phyloP scores from a whole-genome alignment of 371 early-diverging fungal species.

The Circinella minor region DNA sequence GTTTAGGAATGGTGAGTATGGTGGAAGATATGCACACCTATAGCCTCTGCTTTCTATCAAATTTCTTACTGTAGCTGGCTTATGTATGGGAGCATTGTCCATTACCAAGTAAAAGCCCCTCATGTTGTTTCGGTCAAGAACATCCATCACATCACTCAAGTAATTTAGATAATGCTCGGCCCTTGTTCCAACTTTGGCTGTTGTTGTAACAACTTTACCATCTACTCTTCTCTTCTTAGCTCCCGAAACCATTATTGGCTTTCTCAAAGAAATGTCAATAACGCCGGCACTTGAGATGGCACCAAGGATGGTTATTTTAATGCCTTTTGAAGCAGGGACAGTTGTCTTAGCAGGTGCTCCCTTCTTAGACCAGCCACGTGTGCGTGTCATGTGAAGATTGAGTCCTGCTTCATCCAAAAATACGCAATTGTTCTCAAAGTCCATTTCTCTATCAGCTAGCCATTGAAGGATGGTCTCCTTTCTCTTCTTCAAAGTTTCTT shows the following conservation, averaged over 20 bases:
- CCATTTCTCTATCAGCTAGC: conserved; percentile 15
- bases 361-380: conserved; percentile 18
- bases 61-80: not conserved
- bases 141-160: conserved; percentile 6
- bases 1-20: conserved; percentile 19
- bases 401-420: conserved; percentile 25
- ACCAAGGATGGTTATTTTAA: conserved; percentile 13
- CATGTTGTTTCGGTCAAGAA: conserved; percentile 13
- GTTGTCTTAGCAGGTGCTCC: conserved; percentile 6
- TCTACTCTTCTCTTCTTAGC: no score
- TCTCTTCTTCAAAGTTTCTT: conserved; percentile 11
- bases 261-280: no score
- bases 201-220: conserved; percentile 1
- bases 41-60: conserved; percentile 16
- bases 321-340: conserved; percentile 4
- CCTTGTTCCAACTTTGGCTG: conserved; percentile 11
- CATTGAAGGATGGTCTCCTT: not conserved
- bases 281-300: conserved; percentile 17
- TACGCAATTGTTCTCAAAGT: conserved; percentile 19
- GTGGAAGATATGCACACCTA: conserved; percentile 17
- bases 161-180: conserved; percentile 19
- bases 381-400: conserved; percentile 15
- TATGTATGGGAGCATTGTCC: conserved; percentile 20
- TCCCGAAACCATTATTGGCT: no score
- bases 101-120: conserved; percentile 16